Evolutionary conservation across 768 basidiomycete species (phyloP), one percentile per base, ranked within the genome.

Genomic region (Tulasnella sp.): DNA sequence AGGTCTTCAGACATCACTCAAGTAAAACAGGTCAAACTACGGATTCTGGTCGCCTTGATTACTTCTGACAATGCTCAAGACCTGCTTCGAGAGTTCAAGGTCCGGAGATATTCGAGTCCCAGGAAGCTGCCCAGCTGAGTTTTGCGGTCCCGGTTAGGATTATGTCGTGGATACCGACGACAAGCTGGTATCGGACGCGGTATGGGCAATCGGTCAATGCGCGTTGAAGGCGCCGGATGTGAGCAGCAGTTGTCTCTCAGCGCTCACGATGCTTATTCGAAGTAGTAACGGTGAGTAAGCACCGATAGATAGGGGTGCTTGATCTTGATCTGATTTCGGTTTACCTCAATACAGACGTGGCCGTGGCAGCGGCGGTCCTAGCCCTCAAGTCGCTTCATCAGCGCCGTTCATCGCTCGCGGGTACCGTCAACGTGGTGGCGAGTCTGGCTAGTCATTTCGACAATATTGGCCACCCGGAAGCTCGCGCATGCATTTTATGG

Each of bases 401-500:
- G 81, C 87, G 88, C 40, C 91, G 92, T 79, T 87, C 92, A 36
- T 77, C 82, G 24, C n/a, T 80, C 21, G 74, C 83, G 10, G 79
- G 89, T 21, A 82, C 94, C 0, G 84, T 92, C 14, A 86, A 87
- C 10, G 93, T 97, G 81, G 92, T 97, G n/a, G 89, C 91, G 3
- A 90, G 91, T 46, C 90, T 98, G 8, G 94, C 95, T 0, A 88
- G 89, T 74, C 89, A 90, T 42, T 89, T 97, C 71, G 94, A 95
- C 73, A 92, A 91, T 75, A 94, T 98, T 75, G 89, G 87, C 9
- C 94, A 96, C 82, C 87, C 92, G 1, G 89, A 91, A 82, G 96
- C 97, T 1, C 87, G 94, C 40, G 95, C 97, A 0, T 96, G 94
- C 82, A 91, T 98, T 0, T 86, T 95, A 36, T 98, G 97, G 96